phyloP scores from a whole-genome alignment of 257 asterid genomes.

The Gentiana straminea region DNA sequence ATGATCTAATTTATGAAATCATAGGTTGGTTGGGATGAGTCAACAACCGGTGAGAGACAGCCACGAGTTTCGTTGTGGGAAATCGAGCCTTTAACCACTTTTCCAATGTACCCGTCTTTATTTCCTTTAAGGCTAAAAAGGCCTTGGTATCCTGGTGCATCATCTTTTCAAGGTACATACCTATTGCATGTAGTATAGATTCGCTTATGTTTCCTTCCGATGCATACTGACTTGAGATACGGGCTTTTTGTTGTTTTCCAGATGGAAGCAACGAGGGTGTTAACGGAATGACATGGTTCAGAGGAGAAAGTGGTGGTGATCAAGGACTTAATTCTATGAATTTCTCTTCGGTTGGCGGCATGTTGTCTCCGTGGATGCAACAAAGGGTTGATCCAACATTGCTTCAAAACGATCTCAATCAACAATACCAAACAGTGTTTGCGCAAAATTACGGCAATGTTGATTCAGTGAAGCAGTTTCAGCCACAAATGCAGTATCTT shows the following conservation, averaged over 20 bases:
- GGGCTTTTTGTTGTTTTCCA: conserved; percentile 17
- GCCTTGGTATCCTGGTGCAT: conserved; percentile 93
- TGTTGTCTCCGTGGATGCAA: conserved; percentile 74
- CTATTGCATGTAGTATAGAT: too few species aligned
- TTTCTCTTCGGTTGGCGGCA: conserved; percentile 43
- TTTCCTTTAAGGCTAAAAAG: conserved; percentile 88
- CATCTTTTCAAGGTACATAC: conserved; percentile 74
- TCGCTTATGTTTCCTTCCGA: too few species aligned
- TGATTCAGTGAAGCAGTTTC: conserved; percentile 63
- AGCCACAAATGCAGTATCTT: conserved; percentile 66
- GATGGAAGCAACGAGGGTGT: conserved; percentile 56
- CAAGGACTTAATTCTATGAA: conserved; percentile 62
- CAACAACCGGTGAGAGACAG: conserved; percentile 96
- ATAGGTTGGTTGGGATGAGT: conserved; percentile 99
- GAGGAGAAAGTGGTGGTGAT: conserved; percentile 45
- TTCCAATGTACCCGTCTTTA: conserved; percentile 89
- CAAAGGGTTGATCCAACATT: conserved; percentile 65
- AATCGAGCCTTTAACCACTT: conserved; percentile 92
- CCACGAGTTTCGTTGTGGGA: conserved; percentile 96
- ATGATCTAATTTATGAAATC: conserved; percentile 3
- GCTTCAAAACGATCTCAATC: conserved; percentile 55
- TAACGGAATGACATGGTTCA: conserved; percentile 75
- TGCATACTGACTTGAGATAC: too few species aligned
- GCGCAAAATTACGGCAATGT: conserved; percentile 50
- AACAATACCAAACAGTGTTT: conserved; percentile 81